Percentiles rank a stretch among this genome's conserved stretches.
These are phyloP conservation scores for Pestalotiopsis sp. DNA, from an alignment of 2,329 filamentous ascomycete genomes.

Conservation along the genomic window DNA sequence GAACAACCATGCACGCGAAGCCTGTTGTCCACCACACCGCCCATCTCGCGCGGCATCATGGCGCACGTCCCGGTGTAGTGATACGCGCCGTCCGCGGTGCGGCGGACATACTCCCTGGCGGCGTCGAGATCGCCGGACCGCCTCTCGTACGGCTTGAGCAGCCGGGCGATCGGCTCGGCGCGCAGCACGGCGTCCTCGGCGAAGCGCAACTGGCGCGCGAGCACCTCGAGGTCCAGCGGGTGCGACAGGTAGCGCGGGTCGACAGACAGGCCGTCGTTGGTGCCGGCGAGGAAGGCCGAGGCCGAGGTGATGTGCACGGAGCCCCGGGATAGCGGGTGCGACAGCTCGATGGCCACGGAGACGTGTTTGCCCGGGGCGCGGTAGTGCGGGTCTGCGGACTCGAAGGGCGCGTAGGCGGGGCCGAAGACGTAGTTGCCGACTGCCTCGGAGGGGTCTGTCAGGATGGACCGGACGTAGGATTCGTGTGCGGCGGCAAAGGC, in stretches of 20 bases:
- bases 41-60: neutral
- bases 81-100: neutral
- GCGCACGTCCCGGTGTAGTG: conserved; percentile 3
- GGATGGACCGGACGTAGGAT: conserved; percentile 1
- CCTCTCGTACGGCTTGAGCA: neutral
- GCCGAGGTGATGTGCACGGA: conserved; percentile 12
- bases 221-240: conserved; percentile 14
- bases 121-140: neutral
- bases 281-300: no score
- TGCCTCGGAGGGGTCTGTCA: conserved; percentile 1
- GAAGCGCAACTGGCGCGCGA: conserved; percentile 14
- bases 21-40: neutral
- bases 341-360: neutral
- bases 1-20: neutral
- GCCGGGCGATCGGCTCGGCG: conserved; percentile 3
- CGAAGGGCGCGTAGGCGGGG: conserved; percentile 6
- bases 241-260: conserved; percentile 5
- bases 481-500: conserved; percentile 1
- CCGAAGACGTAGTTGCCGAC: conserved; percentile 4
- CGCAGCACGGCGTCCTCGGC: neutral
- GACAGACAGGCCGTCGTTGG: neutral
- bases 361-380: neutral
- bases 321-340: conserved; percentile 17
- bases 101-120: neutral
- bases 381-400: neutral